Evolutionary conservation across 352 stramenopile species (phyloP).

Genomic region (Lagenidium sp.): DNA sequence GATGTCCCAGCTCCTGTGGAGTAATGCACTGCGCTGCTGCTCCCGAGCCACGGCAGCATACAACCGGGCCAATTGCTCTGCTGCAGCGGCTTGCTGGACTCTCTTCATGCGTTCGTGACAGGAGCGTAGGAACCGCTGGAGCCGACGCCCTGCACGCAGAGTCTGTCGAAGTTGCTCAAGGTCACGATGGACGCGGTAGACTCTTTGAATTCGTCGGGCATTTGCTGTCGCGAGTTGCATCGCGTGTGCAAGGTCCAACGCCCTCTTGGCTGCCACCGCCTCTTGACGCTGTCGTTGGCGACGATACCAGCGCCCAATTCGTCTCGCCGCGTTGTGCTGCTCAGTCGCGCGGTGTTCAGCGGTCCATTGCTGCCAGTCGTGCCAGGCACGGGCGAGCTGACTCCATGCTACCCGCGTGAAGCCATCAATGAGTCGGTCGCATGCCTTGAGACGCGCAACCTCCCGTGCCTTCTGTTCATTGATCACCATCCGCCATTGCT

Average conservation of each 20-base stretch:
- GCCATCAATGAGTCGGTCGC: not conserved
- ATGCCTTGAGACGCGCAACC: not conserved
- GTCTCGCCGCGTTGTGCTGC: not conserved
- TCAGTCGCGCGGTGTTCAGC: too few relatives aligned
- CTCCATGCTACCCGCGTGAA: slow-evolving; percentile 11
- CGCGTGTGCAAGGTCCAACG: slow-evolving; percentile 13
- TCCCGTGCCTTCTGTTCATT: slow-evolving; percentile 14
- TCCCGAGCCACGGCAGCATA: slow-evolving; percentile 4
- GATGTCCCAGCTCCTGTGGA: not conserved
- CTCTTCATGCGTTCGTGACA: not conserved
- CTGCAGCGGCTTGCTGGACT: not conserved
- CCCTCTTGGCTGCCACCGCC: not conserved
- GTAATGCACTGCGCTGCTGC: slow-evolving; percentile 3
- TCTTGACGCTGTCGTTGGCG: slow-evolving; percentile 1
- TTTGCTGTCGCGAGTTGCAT: slow-evolving; percentile 4
- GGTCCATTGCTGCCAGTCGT: slow-evolving; percentile 2
- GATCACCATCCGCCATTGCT: slow-evolving; percentile 22
- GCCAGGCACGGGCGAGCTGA: not conserved
- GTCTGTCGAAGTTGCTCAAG: not conserved
- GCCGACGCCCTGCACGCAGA: slow-evolving; percentile 10
- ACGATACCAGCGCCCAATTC: slow-evolving; percentile 3
- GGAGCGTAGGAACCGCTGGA: slow-evolving; percentile 18
- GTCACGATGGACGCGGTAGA: slow-evolving; percentile 7
- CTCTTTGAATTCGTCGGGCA: slow-evolving; percentile 27
- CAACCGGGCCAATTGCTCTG: slow-evolving; percentile 12